Evolutionary conservation across 768 basidiomycete species (phyloP), one percentile per base, ranked within the genome.

Genomic region (Vararia minispora): DNA sequence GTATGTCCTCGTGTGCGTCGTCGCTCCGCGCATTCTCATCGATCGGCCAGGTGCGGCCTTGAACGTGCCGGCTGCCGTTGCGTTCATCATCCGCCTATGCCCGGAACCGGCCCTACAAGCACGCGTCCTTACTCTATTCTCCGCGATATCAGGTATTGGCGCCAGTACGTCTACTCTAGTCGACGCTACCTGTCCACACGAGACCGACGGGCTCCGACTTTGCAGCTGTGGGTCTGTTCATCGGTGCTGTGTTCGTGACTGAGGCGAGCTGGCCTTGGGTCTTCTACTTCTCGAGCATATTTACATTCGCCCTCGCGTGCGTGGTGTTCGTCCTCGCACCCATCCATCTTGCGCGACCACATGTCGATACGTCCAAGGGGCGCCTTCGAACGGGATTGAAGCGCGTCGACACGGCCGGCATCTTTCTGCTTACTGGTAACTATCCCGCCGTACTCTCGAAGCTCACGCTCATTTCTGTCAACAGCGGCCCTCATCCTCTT

Each of bases 1-100:
- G n/a, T n/a, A n/a, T n/a, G n/a, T n/a, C 35, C 6, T 29, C 29
- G 24, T 37, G n/a, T 21, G 12, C 6, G 22, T 30, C 26, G 6
- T 20, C 9, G 26, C 23, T 9, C 2, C 32, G 26, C 16, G 35
- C 24, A 4, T 13, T 8, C 9, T 12, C 29, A 21, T 22, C 9
- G 6, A 8, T 33, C 11, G 23, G 28, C 11, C 44, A 52, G 62
- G 57, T 7, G 71, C 63, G 4, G 58, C 68, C 2, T 47, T 68
- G 48, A 71, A 61, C 1, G 60, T 68, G 34, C 66, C 66, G 0
- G 61, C 64, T 5, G 64, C 63, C 1, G 48, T 64, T 18, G 58
- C 62, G 23, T 54, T 71, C 17, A 60, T 69, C 28, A 64, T 72
- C 25, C 58, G 62, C 39, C 60, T 69, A 44, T 72, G 66, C 58